These are phyloP conservation scores for Coprinellus aureogranulatus DNA, from an alignment of 768 basidiomycete genomes.

Conservation along the genomic window DNA sequence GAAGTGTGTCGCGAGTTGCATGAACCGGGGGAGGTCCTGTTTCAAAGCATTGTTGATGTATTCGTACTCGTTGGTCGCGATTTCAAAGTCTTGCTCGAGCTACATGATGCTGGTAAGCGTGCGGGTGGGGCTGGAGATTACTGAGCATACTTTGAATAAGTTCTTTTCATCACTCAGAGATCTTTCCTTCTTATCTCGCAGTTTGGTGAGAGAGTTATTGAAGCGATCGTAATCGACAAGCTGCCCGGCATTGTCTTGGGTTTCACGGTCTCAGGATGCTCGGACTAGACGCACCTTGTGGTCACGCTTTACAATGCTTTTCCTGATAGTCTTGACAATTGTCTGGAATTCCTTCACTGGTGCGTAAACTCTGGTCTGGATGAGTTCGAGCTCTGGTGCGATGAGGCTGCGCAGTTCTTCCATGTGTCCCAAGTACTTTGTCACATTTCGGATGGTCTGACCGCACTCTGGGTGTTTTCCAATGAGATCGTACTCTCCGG, in stretches of 20 bases:
- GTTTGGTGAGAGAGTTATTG: conserved; percentile 93
- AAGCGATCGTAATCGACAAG: conserved; percentile 85
- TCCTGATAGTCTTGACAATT: conserved; percentile 84
- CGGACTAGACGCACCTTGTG: conserved; percentile 66
- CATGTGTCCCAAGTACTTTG: conserved; percentile 68
- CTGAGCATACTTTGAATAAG: conserved; percentile 79
- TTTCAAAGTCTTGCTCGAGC: conserved; percentile 96
- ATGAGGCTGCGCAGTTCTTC: conserved; percentile 79
- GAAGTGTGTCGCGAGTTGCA: conserved; percentile 82
- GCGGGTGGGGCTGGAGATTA: neutral
- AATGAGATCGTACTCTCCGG: conserved; percentile 75
- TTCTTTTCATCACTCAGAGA: conserved; percentile 95
- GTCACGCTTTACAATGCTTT: conserved; percentile 93
- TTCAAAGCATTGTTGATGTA: conserved; percentile 89
- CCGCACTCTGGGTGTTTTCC: conserved; percentile 75
- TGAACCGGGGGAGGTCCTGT: conserved; percentile 90
- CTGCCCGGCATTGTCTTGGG: conserved; percentile 45
- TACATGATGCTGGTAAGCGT: conserved; percentile 23
- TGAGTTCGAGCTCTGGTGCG: conserved; percentile 89
- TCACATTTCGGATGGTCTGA: conserved; percentile 76
- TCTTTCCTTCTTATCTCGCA: conserved; percentile 98
- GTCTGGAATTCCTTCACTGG: conserved; percentile 89
- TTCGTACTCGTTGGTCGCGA: conserved; percentile 89
- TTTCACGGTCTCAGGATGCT: conserved; percentile 2
- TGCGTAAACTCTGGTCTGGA: conserved; percentile 78